Evolutionary conservation across 768 basidiomycete species (phyloP).

Genomic region (Gloeophyllum trabeum): DNA sequence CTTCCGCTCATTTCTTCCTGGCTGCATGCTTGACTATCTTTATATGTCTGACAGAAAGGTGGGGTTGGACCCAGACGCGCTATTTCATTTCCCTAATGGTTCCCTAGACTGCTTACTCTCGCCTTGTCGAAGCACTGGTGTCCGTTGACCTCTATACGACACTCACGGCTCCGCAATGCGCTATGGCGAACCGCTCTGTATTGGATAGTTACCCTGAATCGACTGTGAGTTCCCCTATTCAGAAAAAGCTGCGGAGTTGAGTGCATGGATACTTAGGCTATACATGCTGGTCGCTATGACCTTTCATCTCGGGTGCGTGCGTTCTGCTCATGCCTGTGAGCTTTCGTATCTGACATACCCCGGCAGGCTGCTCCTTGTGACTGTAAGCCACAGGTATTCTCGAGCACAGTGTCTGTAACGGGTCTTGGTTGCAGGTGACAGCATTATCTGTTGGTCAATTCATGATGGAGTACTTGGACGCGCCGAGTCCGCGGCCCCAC

Average conservation of each 20-base stretch:
- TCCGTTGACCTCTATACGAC: conserved; percentile 25
- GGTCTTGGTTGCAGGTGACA: conserved; percentile 29
- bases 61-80: too few relatives aligned
- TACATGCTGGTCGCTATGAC: conserved; percentile 74
- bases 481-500: conserved; percentile 5
- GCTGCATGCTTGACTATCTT: conserved; percentile 30
- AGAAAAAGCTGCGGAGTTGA: not conserved
- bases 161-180: conserved; percentile 32
- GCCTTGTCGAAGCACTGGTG: conserved; percentile 35
- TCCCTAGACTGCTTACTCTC: conserved; percentile 37
- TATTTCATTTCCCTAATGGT: too few relatives aligned
- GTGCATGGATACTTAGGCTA: conserved; percentile 25
- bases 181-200: conserved; percentile 46
- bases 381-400: not conserved
- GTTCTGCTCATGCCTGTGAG: conserved; percentile 10
- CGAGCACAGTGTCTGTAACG: not conserved
- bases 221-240: conserved; percentile 37
- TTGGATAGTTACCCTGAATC: conserved; percentile 41
- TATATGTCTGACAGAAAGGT: conserved; percentile 54
- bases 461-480: conserved; percentile 31
- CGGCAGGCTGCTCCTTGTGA: not conserved
- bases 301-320: conserved; percentile 53
- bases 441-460: conserved; percentile 50
- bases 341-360: not conserved
- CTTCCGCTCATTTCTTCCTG: conserved; percentile 34